A percentile compares a stretch with the other conserved stretches of the same genome.
Evolutionary conservation across 345 rosid species (phyloP).

Genomic region (Arabidopsis arenosa): DNA sequence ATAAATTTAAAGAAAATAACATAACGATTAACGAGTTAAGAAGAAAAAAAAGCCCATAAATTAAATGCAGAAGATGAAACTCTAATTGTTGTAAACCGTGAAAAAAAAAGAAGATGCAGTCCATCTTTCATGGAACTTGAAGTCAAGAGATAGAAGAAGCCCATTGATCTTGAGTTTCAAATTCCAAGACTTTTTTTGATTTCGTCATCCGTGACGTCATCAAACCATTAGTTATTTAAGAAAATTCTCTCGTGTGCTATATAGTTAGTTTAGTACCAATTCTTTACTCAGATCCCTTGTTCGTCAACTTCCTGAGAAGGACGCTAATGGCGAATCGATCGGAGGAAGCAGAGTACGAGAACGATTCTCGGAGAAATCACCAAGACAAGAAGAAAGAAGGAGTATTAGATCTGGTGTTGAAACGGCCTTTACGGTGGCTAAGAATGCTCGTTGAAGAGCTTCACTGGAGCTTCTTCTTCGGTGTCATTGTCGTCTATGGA

Average conservation of each 20-base stretch:
- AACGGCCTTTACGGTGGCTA: constrained; percentile 56
- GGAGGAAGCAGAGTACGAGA: constrained; percentile 30
- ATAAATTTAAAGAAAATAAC: too few species aligned
- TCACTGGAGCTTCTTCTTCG: constrained; percentile 76
- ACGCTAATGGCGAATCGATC: constrained; percentile 27
- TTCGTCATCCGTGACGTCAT: neutral
- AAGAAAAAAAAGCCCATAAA: too few species aligned
- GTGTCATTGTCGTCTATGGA: constrained; percentile 67
- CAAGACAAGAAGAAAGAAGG: constrained; percentile 30
- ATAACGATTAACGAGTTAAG: too few species aligned
- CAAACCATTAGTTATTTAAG: neutral
- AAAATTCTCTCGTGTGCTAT: neutral
- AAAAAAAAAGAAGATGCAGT: too few species aligned
- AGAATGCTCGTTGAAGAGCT: constrained; percentile 56
- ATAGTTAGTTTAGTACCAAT: neutral
- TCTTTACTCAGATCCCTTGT: neutral
- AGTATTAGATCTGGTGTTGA: constrained; percentile 36
- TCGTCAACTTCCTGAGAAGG: neutral
- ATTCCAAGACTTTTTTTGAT: neutral
- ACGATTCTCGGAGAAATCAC: neutral
- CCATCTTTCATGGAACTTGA: too few species aligned
- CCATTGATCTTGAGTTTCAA: neutral
- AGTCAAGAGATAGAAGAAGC: too few species aligned
- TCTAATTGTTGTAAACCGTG: too few species aligned
- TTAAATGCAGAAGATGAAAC: too few species aligned